Evolutionary conservation across 2,329 filamentous ascomycete species (phyloP), one percentile per base, ranked within the genome.

Genomic region (Cladosporium sp.): DNA sequence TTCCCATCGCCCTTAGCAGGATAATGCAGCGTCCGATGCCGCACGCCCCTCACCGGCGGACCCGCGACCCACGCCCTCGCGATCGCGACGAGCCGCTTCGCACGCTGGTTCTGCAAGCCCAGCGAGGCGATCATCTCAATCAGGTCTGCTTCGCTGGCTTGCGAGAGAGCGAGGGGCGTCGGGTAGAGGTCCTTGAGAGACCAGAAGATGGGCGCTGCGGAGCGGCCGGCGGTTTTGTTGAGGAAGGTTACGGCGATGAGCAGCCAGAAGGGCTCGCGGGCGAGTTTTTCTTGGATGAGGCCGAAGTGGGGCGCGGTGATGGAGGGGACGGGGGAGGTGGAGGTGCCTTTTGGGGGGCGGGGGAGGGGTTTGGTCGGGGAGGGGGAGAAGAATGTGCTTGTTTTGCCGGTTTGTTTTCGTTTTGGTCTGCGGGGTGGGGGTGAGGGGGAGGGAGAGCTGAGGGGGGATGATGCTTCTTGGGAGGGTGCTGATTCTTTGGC

Each of bases 201-300:
- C 65, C 84, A 84, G 58, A 95, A 86, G 0, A 86, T 77, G 0
- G 91, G 91, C 28, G 93, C 84, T 3, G 90, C 88, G 9, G 81
- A 77, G 43, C 76, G 79, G 9, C 88, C 91, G 2, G 81, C 77
- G 0, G 90, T 95, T 54, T 86, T 84, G 67, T 92, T 92, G 31
- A 95, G 81, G 61, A 95, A 91, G 0, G 88, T 89, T 4, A 90
- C 84, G 10, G 87, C 89, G 31, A 95, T 76, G 1, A 95, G 78
- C 1, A 96, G 79, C 58, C 83, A 84, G 68, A 95, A 95, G 0
- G 90, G 86, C 53, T 89, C 79, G 46, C 80, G 69, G 2, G 83
- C 82, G 13, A 95, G 79, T 58, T 84, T 79, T 66, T 95, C 91
- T 66, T 96, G 91, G 35, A 95, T 82, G 2, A 96, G 77, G 0